Percentiles rank a stretch among this genome's conserved stretches.
phyloP scores from a whole-genome alignment of 2,329 filamentous ascomycete species.

The Cladophialophora carrionii region DNA sequence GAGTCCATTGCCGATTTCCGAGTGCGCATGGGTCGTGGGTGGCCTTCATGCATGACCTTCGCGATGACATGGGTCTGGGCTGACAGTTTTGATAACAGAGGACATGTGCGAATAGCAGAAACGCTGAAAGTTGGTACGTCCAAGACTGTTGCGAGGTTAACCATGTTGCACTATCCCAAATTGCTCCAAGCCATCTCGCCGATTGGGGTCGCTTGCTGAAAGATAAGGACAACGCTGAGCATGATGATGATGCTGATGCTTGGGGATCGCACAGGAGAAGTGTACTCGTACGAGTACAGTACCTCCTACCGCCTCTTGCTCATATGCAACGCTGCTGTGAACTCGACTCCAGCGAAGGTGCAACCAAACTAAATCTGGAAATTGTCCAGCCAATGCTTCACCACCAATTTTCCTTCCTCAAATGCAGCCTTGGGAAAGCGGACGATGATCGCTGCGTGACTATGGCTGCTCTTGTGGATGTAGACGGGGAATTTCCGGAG shows the following conservation, averaged over 20 bases:
- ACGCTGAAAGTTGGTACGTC: background rate
- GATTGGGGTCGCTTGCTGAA: background rate
- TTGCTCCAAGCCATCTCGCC: background rate
- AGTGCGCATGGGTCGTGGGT: background rate
- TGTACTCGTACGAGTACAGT: background rate
- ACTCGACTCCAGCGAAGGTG: background rate
- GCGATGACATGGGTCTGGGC: background rate
- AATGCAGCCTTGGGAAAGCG: slow-evolving; percentile 69
- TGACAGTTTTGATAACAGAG: background rate
- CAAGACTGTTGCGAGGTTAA: background rate
- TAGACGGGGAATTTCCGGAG: slow-evolving; percentile 61
- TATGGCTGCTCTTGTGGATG: slow-evolving; percentile 69
- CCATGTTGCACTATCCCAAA: slow-evolving; percentile 1
- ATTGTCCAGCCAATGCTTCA: slow-evolving; percentile 77
- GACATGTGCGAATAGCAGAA: background rate
- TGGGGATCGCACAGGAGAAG: background rate
- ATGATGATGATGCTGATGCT: background rate
- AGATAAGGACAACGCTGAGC: background rate
- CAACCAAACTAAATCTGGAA: slow-evolving; percentile 63
- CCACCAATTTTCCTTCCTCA: slow-evolving; percentile 74
- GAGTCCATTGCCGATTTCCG: background rate
- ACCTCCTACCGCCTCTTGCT: background rate
- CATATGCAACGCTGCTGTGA: background rate
- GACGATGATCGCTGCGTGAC: slow-evolving; percentile 88
- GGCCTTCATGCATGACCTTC: background rate